A percentile compares a stretch with the other conserved stretches of the same genome.
These are phyloP conservation scores for Kodamaea restingae DNA, from an alignment of 805 yeast species.

Conservation along the genomic window DNA sequence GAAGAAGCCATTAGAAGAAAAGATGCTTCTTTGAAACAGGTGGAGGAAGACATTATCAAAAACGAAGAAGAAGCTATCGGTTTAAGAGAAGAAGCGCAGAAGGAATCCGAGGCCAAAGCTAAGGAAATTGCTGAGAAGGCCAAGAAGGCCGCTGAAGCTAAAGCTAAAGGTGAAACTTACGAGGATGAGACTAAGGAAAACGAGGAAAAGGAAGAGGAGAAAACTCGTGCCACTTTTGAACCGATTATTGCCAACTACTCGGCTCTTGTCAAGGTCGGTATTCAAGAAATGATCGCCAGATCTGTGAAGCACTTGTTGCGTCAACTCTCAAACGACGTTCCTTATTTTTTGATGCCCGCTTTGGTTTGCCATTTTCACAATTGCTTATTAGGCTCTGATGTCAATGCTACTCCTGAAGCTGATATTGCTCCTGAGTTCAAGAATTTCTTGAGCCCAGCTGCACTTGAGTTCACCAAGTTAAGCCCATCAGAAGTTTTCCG, in stretches of 20 bases:
- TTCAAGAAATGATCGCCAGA: constrained; percentile 75
- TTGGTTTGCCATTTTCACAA: constrained; percentile 71
- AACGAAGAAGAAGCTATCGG: constrained; percentile 23
- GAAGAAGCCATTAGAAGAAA: constrained; percentile 23
- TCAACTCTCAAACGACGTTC: constrained; percentile 39
- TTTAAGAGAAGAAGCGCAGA: constrained; percentile 24
- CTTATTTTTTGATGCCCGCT: constrained; percentile 52
- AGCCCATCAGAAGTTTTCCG: constrained; percentile 43
- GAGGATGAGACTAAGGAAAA: constrained; percentile 18
- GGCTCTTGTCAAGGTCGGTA: constrained; percentile 45
- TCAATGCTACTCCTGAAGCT: constrained; percentile 39
- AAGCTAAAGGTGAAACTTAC: constrained; percentile 16
- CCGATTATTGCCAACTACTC: constrained; percentile 41
- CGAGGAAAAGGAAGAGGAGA: constrained; percentile 21
- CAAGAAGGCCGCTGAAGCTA: constrained; percentile 2
- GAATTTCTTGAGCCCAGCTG: constrained; percentile 40
- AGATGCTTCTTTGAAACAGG: constrained; percentile 14
- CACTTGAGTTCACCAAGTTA: constrained; percentile 41
- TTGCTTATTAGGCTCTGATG: constrained; percentile 53
- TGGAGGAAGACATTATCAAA: constrained; percentile 16
- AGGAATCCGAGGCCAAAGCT: constrained; percentile 21
- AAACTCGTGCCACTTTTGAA: constrained; percentile 37
- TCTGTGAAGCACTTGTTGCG: constrained; percentile 73
- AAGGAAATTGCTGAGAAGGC: constrained; percentile 24
- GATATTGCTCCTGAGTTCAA: constrained; percentile 39